Evolutionary conservation across 2,329 filamentous ascomycete species (phyloP).

Genomic region (Zymoseptoria tritici): DNA sequence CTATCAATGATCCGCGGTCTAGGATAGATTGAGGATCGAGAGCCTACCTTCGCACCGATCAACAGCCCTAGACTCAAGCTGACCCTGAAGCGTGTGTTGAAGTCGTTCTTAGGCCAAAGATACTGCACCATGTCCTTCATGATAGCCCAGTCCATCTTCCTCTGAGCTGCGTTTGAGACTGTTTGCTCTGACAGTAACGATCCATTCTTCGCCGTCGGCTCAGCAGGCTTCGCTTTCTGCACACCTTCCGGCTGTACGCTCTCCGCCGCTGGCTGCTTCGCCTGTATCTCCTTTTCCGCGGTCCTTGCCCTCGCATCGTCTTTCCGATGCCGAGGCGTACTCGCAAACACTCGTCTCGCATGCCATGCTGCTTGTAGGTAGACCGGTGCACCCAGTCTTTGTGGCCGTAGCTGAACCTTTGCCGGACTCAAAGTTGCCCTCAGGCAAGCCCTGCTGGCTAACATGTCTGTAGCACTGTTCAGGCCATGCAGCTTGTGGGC

Average conservation of each 20-base stretch:
- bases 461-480: conserved; percentile 12
- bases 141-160: conserved; percentile 96
- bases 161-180: conserved; percentile 71
- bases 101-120: conserved; percentile 84
- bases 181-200: conserved; percentile 59
- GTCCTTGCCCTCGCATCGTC: conserved; percentile 29
- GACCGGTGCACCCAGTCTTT: conserved; percentile 4
- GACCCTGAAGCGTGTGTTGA: conserved; percentile 77
- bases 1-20: conserved; percentile 28
- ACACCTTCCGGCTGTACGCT: conserved; percentile 30
- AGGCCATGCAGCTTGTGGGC: not conserved
- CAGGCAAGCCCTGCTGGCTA: conserved; percentile 22
- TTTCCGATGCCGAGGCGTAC: conserved; percentile 38
- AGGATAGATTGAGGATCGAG: conserved; percentile 1
- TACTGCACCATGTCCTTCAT: conserved; percentile 97
- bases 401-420: not conserved
- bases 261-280: conserved; percentile 23
- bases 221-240: conserved; percentile 25
- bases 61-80: conserved; percentile 75
- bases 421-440: conserved; percentile 16
- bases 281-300: conserved; percentile 19
- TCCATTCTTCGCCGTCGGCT: conserved; percentile 38
- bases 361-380: conserved; percentile 17
- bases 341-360: conserved; percentile 37
- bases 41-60: conserved; percentile 70